phyloP scores from a whole-genome alignment of 2,329 filamentous ascomycete species.

The Verruconis gallopava region DNA sequence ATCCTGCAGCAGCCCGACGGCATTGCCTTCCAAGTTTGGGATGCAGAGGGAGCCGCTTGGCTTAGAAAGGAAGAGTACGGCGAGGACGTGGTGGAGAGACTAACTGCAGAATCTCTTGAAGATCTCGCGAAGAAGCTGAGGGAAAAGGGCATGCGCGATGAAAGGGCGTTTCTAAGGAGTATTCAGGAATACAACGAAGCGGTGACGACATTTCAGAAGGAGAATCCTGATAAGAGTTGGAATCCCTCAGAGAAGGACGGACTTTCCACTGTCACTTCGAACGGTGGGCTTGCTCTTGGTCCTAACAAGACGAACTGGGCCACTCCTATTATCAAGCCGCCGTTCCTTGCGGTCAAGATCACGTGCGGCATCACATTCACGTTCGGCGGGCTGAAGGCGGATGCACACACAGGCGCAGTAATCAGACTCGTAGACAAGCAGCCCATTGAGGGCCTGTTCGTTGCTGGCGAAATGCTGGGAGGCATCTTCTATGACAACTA shows the following conservation, averaged over 20 bases:
- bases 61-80: constrained; percentile 50
- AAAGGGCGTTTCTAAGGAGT: constrained; percentile 37
- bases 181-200: constrained; percentile 46
- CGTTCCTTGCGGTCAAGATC: constrained; percentile 52
- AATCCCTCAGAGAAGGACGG: constrained; percentile 50
- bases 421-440: constrained; percentile 32
- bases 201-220: constrained; percentile 33
- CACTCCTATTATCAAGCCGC: constrained; percentile 40
- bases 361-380: constrained; percentile 56
- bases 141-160: constrained; percentile 34
- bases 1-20: constrained; percentile 47
- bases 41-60: constrained; percentile 38
- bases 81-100: constrained; percentile 41
- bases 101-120: constrained; percentile 38
- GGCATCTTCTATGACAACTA: constrained; percentile 36
- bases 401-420: constrained; percentile 41
- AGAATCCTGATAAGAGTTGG: constrained; percentile 36
- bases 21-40: constrained; percentile 53
- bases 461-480: constrained; percentile 53
- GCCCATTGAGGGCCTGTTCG: constrained; percentile 44
- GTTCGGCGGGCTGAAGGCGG: constrained; percentile 49
- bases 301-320: constrained; percentile 54
- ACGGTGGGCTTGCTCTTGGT: constrained; percentile 27
- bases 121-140: constrained; percentile 41
- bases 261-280: constrained; percentile 44